Evolutionary conservation across 345 rosid genomes (phyloP).

Genomic region (Eucalyptus globulus): DNA sequence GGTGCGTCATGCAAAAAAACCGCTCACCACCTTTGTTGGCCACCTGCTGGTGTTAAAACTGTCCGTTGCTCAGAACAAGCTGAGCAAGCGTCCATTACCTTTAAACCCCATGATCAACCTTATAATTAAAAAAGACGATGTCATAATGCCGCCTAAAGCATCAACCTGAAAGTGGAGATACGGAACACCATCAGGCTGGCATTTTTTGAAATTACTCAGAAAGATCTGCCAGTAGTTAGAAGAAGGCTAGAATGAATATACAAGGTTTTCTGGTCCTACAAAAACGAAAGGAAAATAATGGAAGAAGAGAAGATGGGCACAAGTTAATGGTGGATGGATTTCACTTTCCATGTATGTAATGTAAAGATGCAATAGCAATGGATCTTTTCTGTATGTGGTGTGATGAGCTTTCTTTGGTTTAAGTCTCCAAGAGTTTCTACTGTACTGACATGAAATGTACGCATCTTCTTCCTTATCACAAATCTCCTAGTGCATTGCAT

Average conservation of each 20-base stretch:
- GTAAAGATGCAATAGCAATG: not conserved
- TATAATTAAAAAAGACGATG: not conserved
- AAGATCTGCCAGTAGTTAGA: not conserved
- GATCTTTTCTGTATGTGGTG: not conserved
- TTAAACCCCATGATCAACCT: slow-evolving; percentile 1
- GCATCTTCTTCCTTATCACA: not conserved
- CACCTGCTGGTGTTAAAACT: slow-evolving; percentile 77
- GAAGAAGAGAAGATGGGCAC: not conserved
- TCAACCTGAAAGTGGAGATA: not conserved
- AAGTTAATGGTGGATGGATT: not conserved
- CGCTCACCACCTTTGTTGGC: slow-evolving; percentile 72
- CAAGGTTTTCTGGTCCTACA: not conserved
- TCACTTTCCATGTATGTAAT: not conserved
- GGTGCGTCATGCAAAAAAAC: not conserved
- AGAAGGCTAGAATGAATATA: not conserved
- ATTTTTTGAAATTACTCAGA: not conserved
- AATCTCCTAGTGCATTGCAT: not conserved
- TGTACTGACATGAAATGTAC: not conserved
- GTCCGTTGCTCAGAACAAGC: slow-evolving; percentile 95
- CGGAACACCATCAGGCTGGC: not conserved
- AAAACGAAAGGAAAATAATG: not conserved
- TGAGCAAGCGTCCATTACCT: slow-evolving; percentile 84
- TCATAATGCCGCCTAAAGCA: not conserved
- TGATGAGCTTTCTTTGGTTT: not conserved
- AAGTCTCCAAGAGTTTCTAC: not conserved